Conservation (phyloP, 2,329 filamentous ascomycete genomes). For the Aspergillus niger region DNA sequence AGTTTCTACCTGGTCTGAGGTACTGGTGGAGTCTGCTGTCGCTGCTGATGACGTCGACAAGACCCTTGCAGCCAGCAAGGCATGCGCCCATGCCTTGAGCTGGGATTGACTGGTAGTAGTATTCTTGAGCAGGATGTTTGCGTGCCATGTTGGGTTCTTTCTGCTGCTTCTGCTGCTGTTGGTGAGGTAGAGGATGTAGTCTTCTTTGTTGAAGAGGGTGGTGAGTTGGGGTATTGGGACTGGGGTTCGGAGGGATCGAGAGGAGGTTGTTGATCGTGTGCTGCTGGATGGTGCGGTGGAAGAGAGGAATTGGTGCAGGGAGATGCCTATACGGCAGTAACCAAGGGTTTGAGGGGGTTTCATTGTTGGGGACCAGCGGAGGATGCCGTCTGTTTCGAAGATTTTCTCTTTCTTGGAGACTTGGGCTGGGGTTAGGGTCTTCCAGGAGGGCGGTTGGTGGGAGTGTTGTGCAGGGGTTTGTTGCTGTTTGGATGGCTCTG, state of each 20-base stretch:
- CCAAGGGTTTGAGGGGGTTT: slow-evolving; percentile 43
- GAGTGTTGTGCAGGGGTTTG: too few relatives aligned
- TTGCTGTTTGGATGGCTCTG: neutral
- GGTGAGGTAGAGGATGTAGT: slow-evolving; percentile 64
- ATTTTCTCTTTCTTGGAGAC: slow-evolving; percentile 62
- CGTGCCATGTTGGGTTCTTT: slow-evolving; percentile 34
- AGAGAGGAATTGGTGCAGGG: slow-evolving; percentile 40
- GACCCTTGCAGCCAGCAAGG: slow-evolving; percentile 50
- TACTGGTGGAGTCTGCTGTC: too few relatives aligned
- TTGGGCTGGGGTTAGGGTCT: slow-evolving; percentile 61
- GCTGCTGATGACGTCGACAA: slow-evolving; percentile 7
- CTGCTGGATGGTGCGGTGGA: slow-evolving; percentile 13
- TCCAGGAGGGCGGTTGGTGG: neutral
- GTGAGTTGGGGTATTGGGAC: slow-evolving; percentile 53
- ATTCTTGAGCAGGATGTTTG: slow-evolving; percentile 66
- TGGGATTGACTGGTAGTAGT: slow-evolving; percentile 53
- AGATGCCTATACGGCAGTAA: slow-evolving; percentile 57
- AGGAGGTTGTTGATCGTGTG: slow-evolving; percentile 6
- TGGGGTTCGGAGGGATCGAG: slow-evolving; percentile 31
- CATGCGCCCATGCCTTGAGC: slow-evolving; percentile 65
- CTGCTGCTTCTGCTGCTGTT: neutral
- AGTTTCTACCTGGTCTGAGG: neutral
- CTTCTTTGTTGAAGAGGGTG: slow-evolving; percentile 52
- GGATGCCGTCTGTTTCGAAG: slow-evolving; percentile 65
- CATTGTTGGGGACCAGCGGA: slow-evolving; percentile 55